phyloP scores from a whole-genome alignment of 139 green algal genomes.

The Closterium sp. region DNA sequence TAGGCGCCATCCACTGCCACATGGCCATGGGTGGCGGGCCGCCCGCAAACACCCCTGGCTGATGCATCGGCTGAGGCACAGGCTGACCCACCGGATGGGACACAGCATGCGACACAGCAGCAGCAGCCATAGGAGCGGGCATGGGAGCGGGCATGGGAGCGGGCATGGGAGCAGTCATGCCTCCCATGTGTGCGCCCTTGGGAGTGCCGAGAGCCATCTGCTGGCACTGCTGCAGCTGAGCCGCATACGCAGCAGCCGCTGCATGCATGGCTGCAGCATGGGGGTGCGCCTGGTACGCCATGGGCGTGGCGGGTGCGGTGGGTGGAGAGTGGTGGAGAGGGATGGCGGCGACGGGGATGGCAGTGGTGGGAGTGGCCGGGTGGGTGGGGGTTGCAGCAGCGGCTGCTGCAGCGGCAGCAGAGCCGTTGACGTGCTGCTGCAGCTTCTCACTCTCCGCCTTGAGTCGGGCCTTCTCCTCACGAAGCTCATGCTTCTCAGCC shows the following conservation, averaged over 20 bases:
- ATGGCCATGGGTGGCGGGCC: slow-evolving; percentile 22
- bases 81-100: not conserved
- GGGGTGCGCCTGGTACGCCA: not conserved
- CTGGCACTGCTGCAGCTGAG: slow-evolving; percentile 9
- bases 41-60: not conserved
- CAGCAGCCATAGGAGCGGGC: not conserved
- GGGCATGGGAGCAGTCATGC: not conserved
- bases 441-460: slow-evolving; percentile 52
- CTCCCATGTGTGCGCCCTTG: not conserved
- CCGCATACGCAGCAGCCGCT: slow-evolving; percentile 46
- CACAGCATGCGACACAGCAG: not conserved
- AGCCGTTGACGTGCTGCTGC: slow-evolving; percentile 43
- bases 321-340: not conserved
- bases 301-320: not conserved
- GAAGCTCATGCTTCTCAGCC: slow-evolving; percentile 48
- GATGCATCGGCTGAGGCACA: not conserved
- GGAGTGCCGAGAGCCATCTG: not conserved
- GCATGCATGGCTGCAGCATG: slow-evolving; percentile 26
- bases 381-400: not conserved
- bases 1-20: slow-evolving; percentile 62
- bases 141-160: not conserved
- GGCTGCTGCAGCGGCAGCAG: not conserved
- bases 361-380: not conserved
- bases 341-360: not conserved
- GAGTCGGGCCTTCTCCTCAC: slow-evolving; percentile 41